Evolutionary conservation across 2,329 filamentous ascomycete species (phyloP).

Genomic region (Alternaria triticina): DNA sequence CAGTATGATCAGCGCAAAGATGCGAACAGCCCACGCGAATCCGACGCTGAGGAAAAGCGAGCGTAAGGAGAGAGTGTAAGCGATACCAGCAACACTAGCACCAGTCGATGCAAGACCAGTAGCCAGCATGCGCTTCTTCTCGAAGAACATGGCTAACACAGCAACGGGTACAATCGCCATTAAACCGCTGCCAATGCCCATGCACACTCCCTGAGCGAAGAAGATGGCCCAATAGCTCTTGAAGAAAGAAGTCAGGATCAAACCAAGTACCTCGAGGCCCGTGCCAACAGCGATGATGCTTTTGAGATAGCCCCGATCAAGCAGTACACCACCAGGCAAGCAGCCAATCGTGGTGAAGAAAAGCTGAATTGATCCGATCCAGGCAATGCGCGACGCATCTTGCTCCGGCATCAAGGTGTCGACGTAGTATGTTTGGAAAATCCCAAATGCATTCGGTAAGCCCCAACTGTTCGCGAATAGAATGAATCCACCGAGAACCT

Average conservation of each 20-base stretch:
- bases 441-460: slow-evolving; percentile 37
- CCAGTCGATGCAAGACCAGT: slow-evolving; percentile 43
- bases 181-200: slow-evolving; percentile 43
- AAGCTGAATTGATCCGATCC: slow-evolving; percentile 47
- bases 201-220: slow-evolving; percentile 45
- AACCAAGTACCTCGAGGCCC: slow-evolving; percentile 29
- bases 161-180: slow-evolving; percentile 32
- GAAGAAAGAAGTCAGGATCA: slow-evolving; percentile 27
- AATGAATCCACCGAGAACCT: slow-evolving; percentile 52
- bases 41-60: slow-evolving; percentile 37
- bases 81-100: slow-evolving; percentile 43
- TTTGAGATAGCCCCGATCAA: slow-evolving; percentile 42
- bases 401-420: slow-evolving; percentile 17
- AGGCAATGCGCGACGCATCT: slow-evolving; percentile 35
- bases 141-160: slow-evolving; percentile 46
- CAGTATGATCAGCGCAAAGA: slow-evolving; percentile 18
- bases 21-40: slow-evolving; percentile 39
- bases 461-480: slow-evolving; percentile 51
- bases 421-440: slow-evolving; percentile 44
- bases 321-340: slow-evolving; percentile 34
- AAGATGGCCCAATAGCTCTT: slow-evolving; percentile 29
- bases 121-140: slow-evolving; percentile 40
- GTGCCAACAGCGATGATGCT: slow-evolving; percentile 39
- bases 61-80: slow-evolving; percentile 40
- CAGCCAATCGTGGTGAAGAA: slow-evolving; percentile 44